Conservation (phyloP, 2,329 filamentous ascomycete genomes). For the Sclerotinia subarctica region DNA sequence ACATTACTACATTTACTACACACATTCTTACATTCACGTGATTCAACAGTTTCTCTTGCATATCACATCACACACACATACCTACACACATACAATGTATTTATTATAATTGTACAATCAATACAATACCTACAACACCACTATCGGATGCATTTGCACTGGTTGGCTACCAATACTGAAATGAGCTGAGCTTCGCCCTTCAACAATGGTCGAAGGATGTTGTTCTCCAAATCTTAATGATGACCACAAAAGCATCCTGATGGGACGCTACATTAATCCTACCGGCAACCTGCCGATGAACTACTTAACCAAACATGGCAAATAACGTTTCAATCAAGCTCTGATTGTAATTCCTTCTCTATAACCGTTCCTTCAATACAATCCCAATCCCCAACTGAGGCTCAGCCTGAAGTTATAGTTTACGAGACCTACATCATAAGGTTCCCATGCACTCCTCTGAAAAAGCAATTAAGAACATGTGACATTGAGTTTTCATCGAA, state of each 20-base stretch:
- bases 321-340: background rate
- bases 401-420: background rate
- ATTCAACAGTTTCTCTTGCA: no score
- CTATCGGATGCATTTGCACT: background rate
- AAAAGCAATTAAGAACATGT: background rate
- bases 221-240: slow-evolving; percentile 17
- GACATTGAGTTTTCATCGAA: background rate
- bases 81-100: no score
- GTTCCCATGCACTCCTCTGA: background rate
- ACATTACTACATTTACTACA: no score
- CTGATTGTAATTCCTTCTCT: background rate
- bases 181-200: slow-evolving; percentile 6
- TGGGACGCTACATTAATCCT: slow-evolving; percentile 15
- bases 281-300: slow-evolving; percentile 5
- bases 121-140: background rate
- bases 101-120: no score
- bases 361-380: background rate
- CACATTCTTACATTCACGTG: no score
- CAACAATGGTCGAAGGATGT: slow-evolving; percentile 9
- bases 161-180: background rate
- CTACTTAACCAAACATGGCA: background rate
- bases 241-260: slow-evolving; percentile 18
- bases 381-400: background rate
- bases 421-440: background rate
- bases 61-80: no score